Conservation (phyloP, 257 asterid species). For the Petunia axillaris region DNA sequence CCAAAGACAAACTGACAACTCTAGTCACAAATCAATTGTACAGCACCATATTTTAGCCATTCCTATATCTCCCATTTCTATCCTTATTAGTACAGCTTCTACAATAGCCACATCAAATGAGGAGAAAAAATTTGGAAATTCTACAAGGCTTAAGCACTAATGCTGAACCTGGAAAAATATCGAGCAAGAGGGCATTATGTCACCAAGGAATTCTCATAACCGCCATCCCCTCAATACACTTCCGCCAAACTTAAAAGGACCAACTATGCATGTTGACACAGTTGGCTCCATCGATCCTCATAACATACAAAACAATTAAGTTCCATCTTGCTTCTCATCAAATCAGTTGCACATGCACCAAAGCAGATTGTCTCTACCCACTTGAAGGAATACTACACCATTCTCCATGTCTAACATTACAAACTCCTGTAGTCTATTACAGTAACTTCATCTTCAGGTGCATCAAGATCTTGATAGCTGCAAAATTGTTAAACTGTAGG, state of each 20-base stretch:
- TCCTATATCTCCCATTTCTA: not conserved
- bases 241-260: not conserved
- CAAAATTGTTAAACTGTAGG: slow-evolving; percentile 31
- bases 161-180: slow-evolving; percentile 18
- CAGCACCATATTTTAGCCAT: not conserved
- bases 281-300: not conserved
- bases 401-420: slow-evolving; percentile 41
- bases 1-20: not conserved
- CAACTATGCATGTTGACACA: not conserved
- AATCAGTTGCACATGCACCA: not conserved
- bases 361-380: not conserved
- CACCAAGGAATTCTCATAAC: not conserved
- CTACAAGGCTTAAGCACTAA: not conserved
- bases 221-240: not conserved
- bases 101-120: slow-evolving; percentile 1
- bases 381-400: not conserved
- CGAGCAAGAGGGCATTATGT: not conserved
- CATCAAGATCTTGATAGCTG: slow-evolving; percentile 99
- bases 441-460: slow-evolving; percentile 98
- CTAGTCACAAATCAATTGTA: slow-evolving; percentile 16
- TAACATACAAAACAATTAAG: not conserved
- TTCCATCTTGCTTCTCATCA: slow-evolving; percentile 2
- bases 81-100: not conserved
- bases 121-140: slow-evolving; percentile 7
- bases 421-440: slow-evolving; percentile 97